phyloP scores from a whole-genome alignment of 2,329 filamentous ascomycete species.

The Microsporum audouinii region DNA sequence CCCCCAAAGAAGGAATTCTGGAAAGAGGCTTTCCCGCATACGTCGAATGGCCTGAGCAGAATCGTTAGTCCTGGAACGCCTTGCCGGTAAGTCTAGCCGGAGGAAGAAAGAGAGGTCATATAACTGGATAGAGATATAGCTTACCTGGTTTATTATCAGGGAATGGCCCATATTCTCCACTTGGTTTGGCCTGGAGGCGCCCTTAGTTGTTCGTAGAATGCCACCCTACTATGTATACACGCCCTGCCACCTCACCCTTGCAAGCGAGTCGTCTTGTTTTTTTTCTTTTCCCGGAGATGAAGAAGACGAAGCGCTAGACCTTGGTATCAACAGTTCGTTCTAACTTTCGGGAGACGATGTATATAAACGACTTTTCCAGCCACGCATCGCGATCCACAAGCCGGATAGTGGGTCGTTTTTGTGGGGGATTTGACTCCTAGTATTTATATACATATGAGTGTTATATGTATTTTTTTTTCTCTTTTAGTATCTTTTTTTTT shows the following conservation, averaged over 20 bases:
- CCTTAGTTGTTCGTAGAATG: neutral
- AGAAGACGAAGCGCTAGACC: neutral
- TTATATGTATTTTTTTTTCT: neutral
- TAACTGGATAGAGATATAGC: neutral
- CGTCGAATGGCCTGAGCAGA: neutral
- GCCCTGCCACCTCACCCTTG: neutral
- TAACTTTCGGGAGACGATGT: slow-evolving; percentile 1
- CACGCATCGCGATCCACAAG: slow-evolving; percentile 1
- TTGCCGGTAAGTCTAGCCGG: neutral
- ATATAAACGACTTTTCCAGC: neutral
- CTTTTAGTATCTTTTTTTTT: neutral
- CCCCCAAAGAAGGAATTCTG: neutral
- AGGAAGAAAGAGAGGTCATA: neutral
- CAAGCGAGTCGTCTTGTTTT: neutral
- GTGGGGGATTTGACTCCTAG: neutral
- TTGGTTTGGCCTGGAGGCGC: neutral
- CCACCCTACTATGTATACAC: neutral
- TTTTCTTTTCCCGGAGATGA: neutral
- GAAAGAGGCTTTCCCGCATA: neutral
- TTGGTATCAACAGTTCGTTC: neutral
- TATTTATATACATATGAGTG: neutral
- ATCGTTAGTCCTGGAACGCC: neutral
- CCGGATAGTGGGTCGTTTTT: neutral
- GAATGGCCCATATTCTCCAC: neutral
- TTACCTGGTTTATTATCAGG: neutral